phyloP scores from a whole-genome alignment of 108 stramenopile genomes.

The Cyclotella cryptica region DNA sequence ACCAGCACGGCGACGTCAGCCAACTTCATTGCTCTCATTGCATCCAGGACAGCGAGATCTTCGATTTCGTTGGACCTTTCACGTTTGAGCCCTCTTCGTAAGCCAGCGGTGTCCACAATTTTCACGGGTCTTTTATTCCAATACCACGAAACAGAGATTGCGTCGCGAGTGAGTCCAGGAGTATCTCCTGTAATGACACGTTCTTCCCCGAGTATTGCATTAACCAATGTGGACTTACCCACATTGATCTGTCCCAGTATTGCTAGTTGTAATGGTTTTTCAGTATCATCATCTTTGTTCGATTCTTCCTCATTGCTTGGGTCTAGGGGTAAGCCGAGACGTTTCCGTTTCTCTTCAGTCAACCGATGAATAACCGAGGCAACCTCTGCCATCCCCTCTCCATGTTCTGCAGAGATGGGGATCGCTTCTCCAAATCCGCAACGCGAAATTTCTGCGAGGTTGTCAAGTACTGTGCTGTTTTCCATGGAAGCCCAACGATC shows the following conservation, averaged over 20 bases:
- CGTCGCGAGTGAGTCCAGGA: slow-evolving; percentile 93
- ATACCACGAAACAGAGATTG: slow-evolving; percentile 83
- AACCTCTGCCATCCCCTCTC: slow-evolving; percentile 87
- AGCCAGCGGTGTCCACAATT: slow-evolving; percentile 90
- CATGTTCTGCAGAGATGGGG: slow-evolving; percentile 86
- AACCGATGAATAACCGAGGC: slow-evolving; percentile 73
- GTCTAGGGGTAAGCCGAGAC: slow-evolving; percentile 37
- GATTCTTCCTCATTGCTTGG: slow-evolving; percentile 25
- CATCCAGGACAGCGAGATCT: slow-evolving; percentile 84
- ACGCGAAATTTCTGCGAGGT: slow-evolving; percentile 69
- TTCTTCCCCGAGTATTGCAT: slow-evolving; percentile 75
- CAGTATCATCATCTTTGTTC: slow-evolving; percentile 13
- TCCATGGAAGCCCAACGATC: slow-evolving; percentile 74
- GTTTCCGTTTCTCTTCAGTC: slow-evolving; percentile 54
- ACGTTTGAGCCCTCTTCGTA: slow-evolving; percentile 75
- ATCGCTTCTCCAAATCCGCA: slow-evolving; percentile 86
- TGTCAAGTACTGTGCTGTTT: slow-evolving; percentile 61
- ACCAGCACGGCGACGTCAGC: slow-evolving; percentile 93
- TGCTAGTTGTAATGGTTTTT: slow-evolving; percentile 85
- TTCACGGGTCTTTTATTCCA: slow-evolving; percentile 74
- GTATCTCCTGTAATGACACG: slow-evolving; percentile 83
- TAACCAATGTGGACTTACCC: slow-evolving; percentile 90
- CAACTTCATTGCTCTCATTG: slow-evolving; percentile 89
- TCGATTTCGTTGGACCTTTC: slow-evolving; percentile 75
- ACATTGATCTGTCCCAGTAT: slow-evolving; percentile 92